These are phyloP conservation scores for Flagelloscypha sp. DNA, from an alignment of 768 basidiomycete species.

Conservation along the genomic window DNA sequence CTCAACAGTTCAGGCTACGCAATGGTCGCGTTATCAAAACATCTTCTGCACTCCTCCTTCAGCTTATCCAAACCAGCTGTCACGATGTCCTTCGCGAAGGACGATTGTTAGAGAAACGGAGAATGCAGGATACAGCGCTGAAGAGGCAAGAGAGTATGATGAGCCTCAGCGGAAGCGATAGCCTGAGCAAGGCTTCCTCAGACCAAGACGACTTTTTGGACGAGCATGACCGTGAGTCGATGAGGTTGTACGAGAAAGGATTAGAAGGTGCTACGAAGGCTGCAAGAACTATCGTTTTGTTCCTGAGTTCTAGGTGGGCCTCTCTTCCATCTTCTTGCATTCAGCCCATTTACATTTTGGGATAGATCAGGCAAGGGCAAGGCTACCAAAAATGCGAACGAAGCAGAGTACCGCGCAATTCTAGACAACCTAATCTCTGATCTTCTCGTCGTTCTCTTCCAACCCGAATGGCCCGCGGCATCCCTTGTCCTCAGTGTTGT, in stretches of 20 bases:
- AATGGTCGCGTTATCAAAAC: conserved; percentile 91
- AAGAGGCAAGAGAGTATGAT: conserved; percentile 57
- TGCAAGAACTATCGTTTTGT: conserved; percentile 75
- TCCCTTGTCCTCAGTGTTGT: conserved; percentile 71
- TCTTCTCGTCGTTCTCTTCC: conserved; percentile 77
- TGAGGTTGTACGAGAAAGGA: conserved; percentile 60
- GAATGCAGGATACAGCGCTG: conserved; percentile 53
- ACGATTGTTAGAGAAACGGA: conserved; percentile 48
- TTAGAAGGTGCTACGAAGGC: conserved; percentile 79
- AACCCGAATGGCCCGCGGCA: conserved; percentile 98
- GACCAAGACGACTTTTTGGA: conserved; percentile 47
- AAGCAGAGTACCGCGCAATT: conserved; percentile 88
- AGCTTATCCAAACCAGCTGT: conserved; percentile 93
- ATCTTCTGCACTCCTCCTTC: conserved; percentile 85
- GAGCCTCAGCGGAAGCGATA: too few species aligned
- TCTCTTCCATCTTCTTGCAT: neutral
- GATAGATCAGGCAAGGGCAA: conserved; percentile 79
- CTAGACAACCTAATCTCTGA: conserved; percentile 90
- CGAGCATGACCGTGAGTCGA: conserved; percentile 65
- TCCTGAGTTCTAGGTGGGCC: conserved; percentile 56
- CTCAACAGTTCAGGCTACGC: conserved; percentile 48
- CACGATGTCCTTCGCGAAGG: conserved; percentile 78
- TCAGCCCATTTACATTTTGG: conserved; percentile 1
- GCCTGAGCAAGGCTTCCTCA: conserved; percentile 16
- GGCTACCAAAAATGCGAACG: conserved; percentile 82